Evolutionary conservation across 345 rosid genomes (phyloP), one percentile per base, ranked within the genome.

Genomic region (Salix udensis): DNA sequence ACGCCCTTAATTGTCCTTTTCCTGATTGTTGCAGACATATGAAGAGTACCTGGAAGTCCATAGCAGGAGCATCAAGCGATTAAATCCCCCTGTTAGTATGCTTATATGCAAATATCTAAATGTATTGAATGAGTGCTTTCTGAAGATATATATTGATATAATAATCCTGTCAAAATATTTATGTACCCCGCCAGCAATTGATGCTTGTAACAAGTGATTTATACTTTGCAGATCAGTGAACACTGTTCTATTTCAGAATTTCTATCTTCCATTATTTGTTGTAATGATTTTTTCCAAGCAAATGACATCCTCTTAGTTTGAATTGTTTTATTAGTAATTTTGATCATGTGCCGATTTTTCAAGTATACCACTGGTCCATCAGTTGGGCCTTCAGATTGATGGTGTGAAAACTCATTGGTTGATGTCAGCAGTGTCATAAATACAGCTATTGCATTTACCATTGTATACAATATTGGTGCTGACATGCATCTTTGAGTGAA

Each of bases 31-130:
- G 89, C 93, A 95, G 97, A 89, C 98, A 16, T 95, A 95, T 80
- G 98, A 95, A 89, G 97, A 95, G 70, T 95, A 95, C 78, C 87
- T 92, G 84, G 97, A 90, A 83, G 89, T 84, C 73, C 92, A 89
- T 81, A 84, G 93, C 88, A 89, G 90, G 87, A 80, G 88, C 90
- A 80, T 85, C 90, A 84, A 83, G 80, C 91, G 84, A 69, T 72
- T 86, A 65, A 85, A 83, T 81, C 78, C 65, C 30, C 86, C 91
- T 80, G 97, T 94, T 75, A 92, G 98, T 90, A 84, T 86, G 72
- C 72, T 76, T 65, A 2, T 65, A 52, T 76, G 62, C 67, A 31
- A 53, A 24, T 46, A 60, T 80, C 72, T 55, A 53, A 61, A 37
- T 73, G 50, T 26, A 61, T 21, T 28, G 70, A 81, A 65, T 67